Conservation (phyloP, 2,329 filamentous ascomycete genomes). For the Fusarium lyarnte region DNA sequence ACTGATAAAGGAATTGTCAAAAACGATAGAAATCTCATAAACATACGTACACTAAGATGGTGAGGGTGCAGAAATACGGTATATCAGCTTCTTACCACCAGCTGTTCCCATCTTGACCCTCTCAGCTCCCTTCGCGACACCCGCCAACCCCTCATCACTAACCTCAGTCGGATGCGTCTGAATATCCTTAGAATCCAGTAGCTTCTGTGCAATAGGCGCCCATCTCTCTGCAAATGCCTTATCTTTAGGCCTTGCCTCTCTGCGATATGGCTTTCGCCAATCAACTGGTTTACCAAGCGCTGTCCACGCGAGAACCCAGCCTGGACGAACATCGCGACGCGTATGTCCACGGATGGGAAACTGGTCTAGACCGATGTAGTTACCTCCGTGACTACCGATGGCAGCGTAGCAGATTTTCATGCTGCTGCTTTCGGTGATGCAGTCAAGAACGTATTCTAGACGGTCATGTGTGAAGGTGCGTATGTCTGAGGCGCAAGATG, state of each 20-base stretch:
- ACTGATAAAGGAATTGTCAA: neutral
- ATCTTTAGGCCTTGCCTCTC: neutral
- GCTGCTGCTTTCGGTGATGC: neutral
- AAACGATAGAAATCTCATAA: no score
- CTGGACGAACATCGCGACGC: constrained; percentile 31
- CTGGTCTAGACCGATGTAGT: constrained; percentile 33
- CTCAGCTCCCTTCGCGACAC: neutral
- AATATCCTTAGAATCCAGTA: neutral
- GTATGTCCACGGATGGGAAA: constrained; percentile 39
- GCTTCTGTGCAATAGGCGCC: constrained; percentile 1
- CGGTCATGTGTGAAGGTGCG: neutral
- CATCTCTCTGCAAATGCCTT: neutral
- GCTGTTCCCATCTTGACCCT: constrained; percentile 1
- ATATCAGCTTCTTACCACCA: constrained; percentile 3
- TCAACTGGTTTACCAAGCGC: constrained; percentile 20
- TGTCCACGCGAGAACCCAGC: constrained; percentile 35
- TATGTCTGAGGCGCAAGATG: constrained; percentile 5
- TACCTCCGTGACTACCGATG: neutral
- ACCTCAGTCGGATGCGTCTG: neutral
- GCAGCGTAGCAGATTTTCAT: constrained; percentile 6
- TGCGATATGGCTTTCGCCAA: constrained; percentile 18
- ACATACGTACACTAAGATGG: neutral
- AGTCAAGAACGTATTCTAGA: neutral
- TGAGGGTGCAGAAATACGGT: neutral
- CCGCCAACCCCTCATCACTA: neutral